Evolutionary conservation across 1,139 yeast genomes (phyloP).

Genomic region (Geotrichum europaeum): DNA sequence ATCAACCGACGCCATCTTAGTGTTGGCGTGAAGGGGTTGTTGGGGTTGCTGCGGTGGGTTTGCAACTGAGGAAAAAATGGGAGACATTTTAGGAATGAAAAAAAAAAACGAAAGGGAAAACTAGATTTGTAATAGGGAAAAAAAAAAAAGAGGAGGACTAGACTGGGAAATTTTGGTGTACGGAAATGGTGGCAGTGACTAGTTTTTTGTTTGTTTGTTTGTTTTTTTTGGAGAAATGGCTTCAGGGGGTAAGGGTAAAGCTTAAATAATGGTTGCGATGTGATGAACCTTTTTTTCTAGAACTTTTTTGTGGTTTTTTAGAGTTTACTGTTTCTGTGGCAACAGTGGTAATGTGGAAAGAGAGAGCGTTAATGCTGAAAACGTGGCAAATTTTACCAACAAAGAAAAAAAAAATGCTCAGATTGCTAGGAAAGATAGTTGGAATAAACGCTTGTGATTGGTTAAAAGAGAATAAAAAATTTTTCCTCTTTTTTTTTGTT

Average conservation of each 20-base stretch:
- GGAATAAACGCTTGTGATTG: neutral
- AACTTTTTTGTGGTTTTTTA: neutral
- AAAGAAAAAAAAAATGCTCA: neutral
- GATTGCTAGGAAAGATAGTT: neutral
- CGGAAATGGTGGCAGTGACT: neutral
- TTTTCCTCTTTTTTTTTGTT: neutral
- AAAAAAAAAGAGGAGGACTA: neutral
- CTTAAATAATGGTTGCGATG: neutral
- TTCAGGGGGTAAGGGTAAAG: neutral
- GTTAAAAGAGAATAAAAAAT: neutral
- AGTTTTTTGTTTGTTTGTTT: neutral
- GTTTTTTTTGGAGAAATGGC: neutral
- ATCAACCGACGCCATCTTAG: neutral
- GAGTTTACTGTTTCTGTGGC: neutral
- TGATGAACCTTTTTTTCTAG: neutral
- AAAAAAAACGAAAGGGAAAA: conserved; percentile 1
- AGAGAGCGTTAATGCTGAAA: neutral
- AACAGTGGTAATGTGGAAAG: neutral
- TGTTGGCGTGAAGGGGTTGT: neutral
- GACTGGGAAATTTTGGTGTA: neutral
- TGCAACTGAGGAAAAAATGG: conserved; percentile 5
- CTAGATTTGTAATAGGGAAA: conserved; percentile 3
- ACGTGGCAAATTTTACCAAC: neutral
- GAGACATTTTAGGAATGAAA: conserved; percentile 10
- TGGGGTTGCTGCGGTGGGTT: neutral